These are phyloP conservation scores for Hyphopichia wangnamkhiaoensis DNA, from an alignment of 1,139 yeast genomes.

Conservation along the genomic window DNA sequence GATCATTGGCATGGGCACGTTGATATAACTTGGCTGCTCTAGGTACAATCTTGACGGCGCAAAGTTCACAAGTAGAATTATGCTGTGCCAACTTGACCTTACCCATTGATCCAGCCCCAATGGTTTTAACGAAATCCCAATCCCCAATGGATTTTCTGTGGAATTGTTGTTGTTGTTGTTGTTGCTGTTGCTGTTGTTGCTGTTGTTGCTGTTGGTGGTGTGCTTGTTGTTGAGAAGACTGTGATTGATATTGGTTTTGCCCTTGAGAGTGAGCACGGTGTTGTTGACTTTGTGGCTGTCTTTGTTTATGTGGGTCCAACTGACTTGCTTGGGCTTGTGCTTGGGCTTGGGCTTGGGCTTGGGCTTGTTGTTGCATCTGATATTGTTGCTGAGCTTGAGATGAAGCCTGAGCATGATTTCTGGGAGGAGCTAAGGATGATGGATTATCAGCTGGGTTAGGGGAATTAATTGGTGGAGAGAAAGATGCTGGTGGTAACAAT, in stretches of 20 bases:
- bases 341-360: constrained; percentile 9
- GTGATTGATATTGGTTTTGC: constrained; percentile 8
- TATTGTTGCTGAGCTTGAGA: constrained; percentile 7
- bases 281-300: constrained; percentile 8
- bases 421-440: constrained; percentile 8
- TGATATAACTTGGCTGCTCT: constrained; percentile 76
- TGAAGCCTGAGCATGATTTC: constrained; percentile 1
- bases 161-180: constrained; percentile 48
- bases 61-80: constrained; percentile 74
- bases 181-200: constrained; percentile 15
- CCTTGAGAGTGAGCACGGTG: constrained; percentile 10
- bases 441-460: constrained; percentile 1
- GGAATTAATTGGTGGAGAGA: constrained; percentile 8
- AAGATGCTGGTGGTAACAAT: constrained; percentile 26
- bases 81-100: constrained; percentile 94
- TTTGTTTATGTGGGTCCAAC: constrained; percentile 4
- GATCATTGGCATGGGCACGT: constrained; percentile 73
- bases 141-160: constrained; percentile 92
- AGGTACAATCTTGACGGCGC: constrained; percentile 85
- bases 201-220: constrained; percentile 11
- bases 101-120: constrained; percentile 99
- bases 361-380: constrained; percentile 8
- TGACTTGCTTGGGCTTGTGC: constrained; percentile 8
- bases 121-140: constrained; percentile 93
- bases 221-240: constrained; percentile 10